Conservation (phyloP, 306 rosid species). For the Astragalus membranaceus region DNA sequence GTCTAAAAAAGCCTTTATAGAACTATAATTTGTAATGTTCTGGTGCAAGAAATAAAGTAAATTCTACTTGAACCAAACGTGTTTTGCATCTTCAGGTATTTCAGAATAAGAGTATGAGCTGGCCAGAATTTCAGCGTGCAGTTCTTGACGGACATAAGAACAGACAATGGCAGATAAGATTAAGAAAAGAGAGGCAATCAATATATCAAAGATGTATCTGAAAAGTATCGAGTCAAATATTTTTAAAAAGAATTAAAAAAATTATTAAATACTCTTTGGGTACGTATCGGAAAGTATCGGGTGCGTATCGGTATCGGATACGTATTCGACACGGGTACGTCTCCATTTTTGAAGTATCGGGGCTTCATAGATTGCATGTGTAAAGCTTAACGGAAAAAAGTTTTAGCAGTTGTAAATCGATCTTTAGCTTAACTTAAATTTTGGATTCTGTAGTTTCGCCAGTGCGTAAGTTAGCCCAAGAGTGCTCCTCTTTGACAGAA, state of each 20-base stretch:
- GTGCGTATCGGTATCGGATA: too few species aligned
- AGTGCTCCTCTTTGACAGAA: not conserved
- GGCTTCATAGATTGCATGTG: slow-evolving; percentile 99
- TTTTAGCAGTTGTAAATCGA: slow-evolving; percentile 11
- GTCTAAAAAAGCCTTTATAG: not conserved
- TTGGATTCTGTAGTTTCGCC: not conserved
- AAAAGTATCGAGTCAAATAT: too few species aligned
- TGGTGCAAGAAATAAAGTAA: slow-evolving; percentile 7
- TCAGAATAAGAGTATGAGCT: slow-evolving; percentile 63
- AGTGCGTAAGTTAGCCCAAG: not conserved
- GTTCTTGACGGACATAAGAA: slow-evolving; percentile 67
- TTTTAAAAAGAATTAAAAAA: too few species aligned
- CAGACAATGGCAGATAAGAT: slow-evolving; percentile 82
- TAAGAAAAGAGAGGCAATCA: slow-evolving; percentile 83
- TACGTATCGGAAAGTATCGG: too few species aligned
- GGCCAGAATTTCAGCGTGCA: slow-evolving; percentile 69
- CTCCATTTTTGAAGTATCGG: too few species aligned
- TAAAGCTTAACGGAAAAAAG: slow-evolving; percentile 32
- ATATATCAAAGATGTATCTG: too few species aligned
- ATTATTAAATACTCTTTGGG: too few species aligned
- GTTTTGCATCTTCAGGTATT: slow-evolving; percentile 52
- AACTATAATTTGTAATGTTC: not conserved
- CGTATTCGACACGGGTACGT: too few species aligned
- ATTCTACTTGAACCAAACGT: not conserved
- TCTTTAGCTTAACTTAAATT: not conserved